A percentile compares a stretch with the other conserved stretches of the same genome.
These are phyloP conservation scores for Candida yuanshanica DNA, from an alignment of 805 yeast species.

Conservation along the genomic window DNA sequence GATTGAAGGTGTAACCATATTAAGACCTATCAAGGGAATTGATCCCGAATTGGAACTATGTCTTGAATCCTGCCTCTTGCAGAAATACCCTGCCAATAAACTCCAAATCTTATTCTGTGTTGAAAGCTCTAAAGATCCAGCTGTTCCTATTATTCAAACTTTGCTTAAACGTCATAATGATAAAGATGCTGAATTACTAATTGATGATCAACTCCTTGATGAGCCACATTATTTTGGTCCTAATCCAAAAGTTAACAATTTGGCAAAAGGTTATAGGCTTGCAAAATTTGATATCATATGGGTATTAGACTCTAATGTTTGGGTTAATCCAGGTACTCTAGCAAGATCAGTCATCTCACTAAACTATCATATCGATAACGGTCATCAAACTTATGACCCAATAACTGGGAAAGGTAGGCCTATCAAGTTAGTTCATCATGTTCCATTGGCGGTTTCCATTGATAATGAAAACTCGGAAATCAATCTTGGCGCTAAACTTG, in stretches of 20 bases:
- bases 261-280: slow-evolving; percentile 68
- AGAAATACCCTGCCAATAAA: slow-evolving; percentile 53
- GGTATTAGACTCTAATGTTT: slow-evolving; percentile 83
- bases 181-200: slow-evolving; percentile 51
- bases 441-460: slow-evolving; percentile 58
- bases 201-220: slow-evolving; percentile 37
- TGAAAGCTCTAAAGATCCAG: slow-evolving; percentile 56
- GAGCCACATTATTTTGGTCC: slow-evolving; percentile 57
- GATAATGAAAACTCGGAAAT: slow-evolving; percentile 8
- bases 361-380: slow-evolving; percentile 47
- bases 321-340: slow-evolving; percentile 64
- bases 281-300: slow-evolving; percentile 74
- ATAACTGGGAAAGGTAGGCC: slow-evolving; percentile 22
- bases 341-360: slow-evolving; percentile 54
- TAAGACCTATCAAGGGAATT: slow-evolving; percentile 79
- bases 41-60: slow-evolving; percentile 72
- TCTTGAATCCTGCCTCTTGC: slow-evolving; percentile 60
- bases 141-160: slow-evolving; percentile 48
- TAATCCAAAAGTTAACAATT: slow-evolving; percentile 83
- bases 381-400: slow-evolving; percentile 23
- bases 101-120: slow-evolving; percentile 75
- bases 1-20: slow-evolving; percentile 65
- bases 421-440: slow-evolving; percentile 75
- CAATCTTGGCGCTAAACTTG: slow-evolving; percentile 58
- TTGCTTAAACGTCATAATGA: slow-evolving; percentile 49